Base-by-base conservation (phyloP, 163 green algal genomes). In the Prototheca stagnorum region DNA sequence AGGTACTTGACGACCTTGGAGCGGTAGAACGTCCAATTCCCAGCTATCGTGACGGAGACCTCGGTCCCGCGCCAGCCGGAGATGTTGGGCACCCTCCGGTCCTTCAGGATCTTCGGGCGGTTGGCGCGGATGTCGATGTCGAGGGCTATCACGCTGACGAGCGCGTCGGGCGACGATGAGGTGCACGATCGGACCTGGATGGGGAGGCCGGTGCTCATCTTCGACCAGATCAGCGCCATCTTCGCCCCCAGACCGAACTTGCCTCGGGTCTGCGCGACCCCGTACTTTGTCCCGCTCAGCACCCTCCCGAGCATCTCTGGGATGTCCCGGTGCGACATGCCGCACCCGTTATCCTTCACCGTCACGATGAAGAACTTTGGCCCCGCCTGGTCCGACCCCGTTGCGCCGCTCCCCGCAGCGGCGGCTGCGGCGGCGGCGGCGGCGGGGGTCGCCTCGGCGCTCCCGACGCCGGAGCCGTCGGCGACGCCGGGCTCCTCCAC, bases 221-320 rank as follows among this genome's bases (percentile, higher is more conserved):
- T 95, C 53, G 67, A 82, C 85, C 86, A 95, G 52, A 95, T 95
- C 9, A 95, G 72, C 35, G 81, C 85, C 88, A 97, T 97, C 72
- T 97, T 97, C 36, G 86, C 85, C n/a, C 88, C 88, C 29, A 95
- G 73, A 1, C 87, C 86, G 75, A 95, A 96, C 67, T 95, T 95
- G 51, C 86, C 85, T 19, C 84, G 68, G 17, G 84, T 93, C 73
- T 93, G 82, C 61, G 80, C 81, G 16, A 95, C 73, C 15, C 83
- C 85, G 60, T 95, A 97, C 78, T 97, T 97, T 41, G 87, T 97
- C 31, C 86, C 81, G 12, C 60, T 80, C 44, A 93, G 65, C 51
- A 92, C 85, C 5, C 79, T 65, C 28, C 88, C 88, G 34, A 97
- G 74, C 85, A 95, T 92, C 64, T 90, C 72, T 8, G 88, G 86